Base-by-base conservation (phyloP, 495 filamentous ascomycete species). In the Rusavskia elegans region DNA sequence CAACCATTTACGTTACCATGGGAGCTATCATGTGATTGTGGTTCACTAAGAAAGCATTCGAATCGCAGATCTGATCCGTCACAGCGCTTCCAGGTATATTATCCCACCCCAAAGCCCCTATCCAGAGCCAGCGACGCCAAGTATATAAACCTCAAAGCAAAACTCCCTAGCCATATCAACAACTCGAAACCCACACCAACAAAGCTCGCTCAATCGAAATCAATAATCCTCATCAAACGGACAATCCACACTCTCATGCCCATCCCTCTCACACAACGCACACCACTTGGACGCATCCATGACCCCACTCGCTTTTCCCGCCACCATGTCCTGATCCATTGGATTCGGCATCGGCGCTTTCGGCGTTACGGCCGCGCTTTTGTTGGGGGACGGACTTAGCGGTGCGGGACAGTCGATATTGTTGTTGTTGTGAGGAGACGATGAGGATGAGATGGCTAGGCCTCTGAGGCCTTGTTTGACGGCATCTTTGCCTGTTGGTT, bases 201-300 rank as follows among this genome's bases (percentile, higher is more conserved):
- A 30, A 30, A 30, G 29, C 8, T 21, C 40, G n/a, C 40, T 42
- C 40, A 21, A 42, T 35, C 32, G 14, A 19, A 42, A 51, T 56
- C 39, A 52, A 30, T 46, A 56, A 45, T 14, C 25, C 59, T 78
- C 84, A 62, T 90, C 87, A 67, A 93, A 84, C 14, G 89, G 90
- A 70, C 90, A 97, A 64, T 93, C 86, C 54, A 93, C 87, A 61
- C 88, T 95, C 64, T 92, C 85, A 61, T 99, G 92, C 30, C 92
- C 92, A 61, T 97, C 93, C 50, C 84, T 77, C 71, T 99, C 92
- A 64, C 92, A 99, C 44, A 97, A 71, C 50, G 93, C 92, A 68
- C 92, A 99, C 92, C 92, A 99, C 68, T 92, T 95, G 52, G 79
- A 72, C 56, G 80, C 78, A 59, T 98, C 87, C 53, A 92, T 75